Conservation (phyloP, 1,284 basidiomycete species). For the Puccinia coronata region DNA sequence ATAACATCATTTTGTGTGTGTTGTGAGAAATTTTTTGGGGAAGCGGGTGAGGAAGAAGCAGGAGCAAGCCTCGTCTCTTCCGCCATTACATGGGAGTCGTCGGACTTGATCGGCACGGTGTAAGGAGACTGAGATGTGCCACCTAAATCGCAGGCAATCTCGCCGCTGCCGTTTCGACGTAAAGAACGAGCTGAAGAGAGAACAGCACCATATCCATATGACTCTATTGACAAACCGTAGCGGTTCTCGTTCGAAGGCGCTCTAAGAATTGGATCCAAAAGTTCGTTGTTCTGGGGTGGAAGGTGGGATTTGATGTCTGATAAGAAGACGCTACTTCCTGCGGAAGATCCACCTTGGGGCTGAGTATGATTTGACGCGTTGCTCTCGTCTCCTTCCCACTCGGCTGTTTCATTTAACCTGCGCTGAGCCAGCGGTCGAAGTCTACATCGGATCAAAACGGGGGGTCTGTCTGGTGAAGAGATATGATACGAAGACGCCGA, state of each 20-base stretch:
- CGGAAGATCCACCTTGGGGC: not conserved
- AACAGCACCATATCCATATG: not conserved
- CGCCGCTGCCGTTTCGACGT: not conserved
- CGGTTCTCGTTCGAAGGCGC: not conserved
- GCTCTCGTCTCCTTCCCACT: not conserved
- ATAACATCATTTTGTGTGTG: no score
- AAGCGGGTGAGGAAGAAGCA: not conserved
- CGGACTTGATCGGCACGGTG: not conserved
- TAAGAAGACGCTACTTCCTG: not conserved
- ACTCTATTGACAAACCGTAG: not conserved
- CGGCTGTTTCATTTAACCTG: not conserved
- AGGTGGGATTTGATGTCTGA: not conserved
- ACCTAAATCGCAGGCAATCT: not conserved
- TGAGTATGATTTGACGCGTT: not conserved
- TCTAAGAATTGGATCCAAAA: not conserved
- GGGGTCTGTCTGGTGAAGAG: not conserved
- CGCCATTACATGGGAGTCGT: not conserved
- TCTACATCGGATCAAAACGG: slow-evolving; percentile 2
- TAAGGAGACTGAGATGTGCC: not conserved
- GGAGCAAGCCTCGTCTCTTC: not conserved
- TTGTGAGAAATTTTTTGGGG: no score
- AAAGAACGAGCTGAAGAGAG: not conserved
- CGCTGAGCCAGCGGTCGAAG: slow-evolving; percentile 14
- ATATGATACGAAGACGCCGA: not conserved
- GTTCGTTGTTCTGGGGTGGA: not conserved